phyloP scores from a whole-genome alignment of 2,329 filamentous ascomycete genomes.

The Akanthomyces dipterigenus region DNA sequence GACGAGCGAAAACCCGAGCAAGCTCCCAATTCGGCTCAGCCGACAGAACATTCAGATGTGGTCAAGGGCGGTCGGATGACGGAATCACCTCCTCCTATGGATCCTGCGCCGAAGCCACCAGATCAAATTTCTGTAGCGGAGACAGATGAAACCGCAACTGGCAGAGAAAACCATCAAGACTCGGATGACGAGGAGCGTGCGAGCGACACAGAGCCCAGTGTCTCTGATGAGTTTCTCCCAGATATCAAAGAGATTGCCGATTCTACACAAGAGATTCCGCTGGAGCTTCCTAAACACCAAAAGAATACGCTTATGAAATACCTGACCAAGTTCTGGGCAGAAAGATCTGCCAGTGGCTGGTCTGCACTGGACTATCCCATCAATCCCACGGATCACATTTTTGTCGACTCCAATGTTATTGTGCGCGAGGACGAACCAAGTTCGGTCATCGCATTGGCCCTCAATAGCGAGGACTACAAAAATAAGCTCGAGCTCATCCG shows the following conservation, averaged over 20 bases:
- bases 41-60: background rate
- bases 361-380: conserved; percentile 86
- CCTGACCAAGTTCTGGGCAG: conserved; percentile 96
- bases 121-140: conserved; percentile 22
- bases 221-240: conserved; percentile 61
- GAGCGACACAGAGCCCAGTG: conserved; percentile 67
- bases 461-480: conserved; percentile 82
- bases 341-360: conserved; percentile 94
- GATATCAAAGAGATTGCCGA: conserved; percentile 58
- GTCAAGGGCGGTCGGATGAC: conserved; percentile 16
- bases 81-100: conserved; percentile 18
- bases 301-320: conserved; percentile 92
- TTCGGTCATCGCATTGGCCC: conserved; percentile 86
- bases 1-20: conserved; percentile 22
- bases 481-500: conserved; percentile 68
- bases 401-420: conserved; percentile 94
- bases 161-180: conserved; percentile 44
- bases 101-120: conserved; percentile 18
- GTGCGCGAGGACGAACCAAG: conserved; percentile 96
- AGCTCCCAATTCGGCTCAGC: conserved; percentile 14
- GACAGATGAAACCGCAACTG: conserved; percentile 22
- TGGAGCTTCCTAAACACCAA: conserved; percentile 85
- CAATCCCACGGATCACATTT: conserved; percentile 83
- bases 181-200: conserved; percentile 61
- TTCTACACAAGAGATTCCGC: conserved; percentile 50